Conservation (phyloP, 2,329 filamentous ascomycete genomes). For the Cytospora schulzeri region DNA sequence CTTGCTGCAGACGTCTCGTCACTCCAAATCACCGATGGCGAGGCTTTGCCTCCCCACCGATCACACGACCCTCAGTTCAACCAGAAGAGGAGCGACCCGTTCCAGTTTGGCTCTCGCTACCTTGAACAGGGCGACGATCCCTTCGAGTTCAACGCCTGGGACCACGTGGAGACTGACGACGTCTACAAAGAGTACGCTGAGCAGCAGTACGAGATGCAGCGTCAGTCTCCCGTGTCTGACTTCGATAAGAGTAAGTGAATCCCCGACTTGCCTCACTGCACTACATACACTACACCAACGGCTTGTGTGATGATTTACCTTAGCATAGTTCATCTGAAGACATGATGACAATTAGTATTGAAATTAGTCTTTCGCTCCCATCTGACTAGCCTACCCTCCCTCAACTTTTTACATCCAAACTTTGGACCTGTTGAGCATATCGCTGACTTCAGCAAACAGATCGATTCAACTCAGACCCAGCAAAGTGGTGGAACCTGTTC, state of each 20-base stretch:
- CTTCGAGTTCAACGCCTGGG: slow-evolving; percentile 98
- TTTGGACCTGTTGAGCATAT: slow-evolving; percentile 19
- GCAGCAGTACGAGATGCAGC: slow-evolving; percentile 81
- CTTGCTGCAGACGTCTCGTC: slow-evolving; percentile 22
- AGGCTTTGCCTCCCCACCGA: slow-evolving; percentile 57
- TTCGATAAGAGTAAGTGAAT: slow-evolving; percentile 77
- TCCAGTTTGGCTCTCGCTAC: slow-evolving; percentile 90
- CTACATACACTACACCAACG: slow-evolving; percentile 12
- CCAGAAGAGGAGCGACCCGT: slow-evolving; percentile 86
- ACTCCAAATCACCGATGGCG: slow-evolving; percentile 10
- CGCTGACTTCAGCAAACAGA: slow-evolving; percentile 52
- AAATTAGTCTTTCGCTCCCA: slow-evolving; percentile 73
- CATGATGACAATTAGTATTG: slow-evolving; percentile 62
- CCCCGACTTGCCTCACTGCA: not conserved
- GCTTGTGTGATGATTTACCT: slow-evolving; percentile 51
- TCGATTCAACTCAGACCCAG: slow-evolving; percentile 86
- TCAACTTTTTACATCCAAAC: slow-evolving; percentile 20
- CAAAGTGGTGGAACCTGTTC: slow-evolving; percentile 97
- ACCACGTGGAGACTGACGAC: slow-evolving; percentile 92
- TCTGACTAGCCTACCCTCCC: slow-evolving; percentile 53
- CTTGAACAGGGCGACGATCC: slow-evolving; percentile 85
- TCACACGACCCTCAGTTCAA: slow-evolving; percentile 74
- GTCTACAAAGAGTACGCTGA: slow-evolving; percentile 84
- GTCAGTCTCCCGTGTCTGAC: slow-evolving; percentile 82
- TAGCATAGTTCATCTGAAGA: slow-evolving; percentile 75